Conservation (phyloP, 805 yeast genomes). For the Yarrowia sp. region DNA sequence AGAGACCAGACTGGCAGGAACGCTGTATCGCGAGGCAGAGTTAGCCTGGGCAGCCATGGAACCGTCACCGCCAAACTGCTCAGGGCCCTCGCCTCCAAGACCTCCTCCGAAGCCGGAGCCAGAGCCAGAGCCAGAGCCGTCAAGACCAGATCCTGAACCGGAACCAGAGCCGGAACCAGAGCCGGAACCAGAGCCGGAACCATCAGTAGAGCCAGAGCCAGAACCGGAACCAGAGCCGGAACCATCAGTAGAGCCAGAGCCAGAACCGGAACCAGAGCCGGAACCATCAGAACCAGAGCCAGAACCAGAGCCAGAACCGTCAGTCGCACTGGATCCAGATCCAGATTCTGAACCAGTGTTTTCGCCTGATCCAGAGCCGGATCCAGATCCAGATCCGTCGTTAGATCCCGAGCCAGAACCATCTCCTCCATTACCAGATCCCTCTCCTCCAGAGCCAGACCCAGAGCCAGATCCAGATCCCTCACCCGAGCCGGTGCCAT, state of each 20-base stretch:
- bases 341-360: too few species aligned
- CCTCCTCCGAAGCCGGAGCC: conserved; percentile 2
- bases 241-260: neutral
- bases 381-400: neutral
- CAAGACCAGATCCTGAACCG: too few species aligned
- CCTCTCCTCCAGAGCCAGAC: neutral
- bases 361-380: neutral
- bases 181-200: neutral
- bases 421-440: neutral
- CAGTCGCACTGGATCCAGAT: neutral
- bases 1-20: conserved; percentile 1
- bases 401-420: neutral
- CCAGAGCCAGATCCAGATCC: conserved; percentile 11
- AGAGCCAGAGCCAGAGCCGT: conserved; percentile 1
- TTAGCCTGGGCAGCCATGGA: neutral
- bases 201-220: neutral
- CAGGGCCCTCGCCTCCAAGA: neutral
- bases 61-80: neutral
- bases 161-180: neutral
- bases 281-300: neutral
- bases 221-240: conserved; percentile 1
- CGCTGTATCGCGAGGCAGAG: conserved; percentile 3
- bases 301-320: neutral
- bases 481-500: neutral
- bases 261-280: conserved; percentile 1